Percentiles rank a stretch among this genome's conserved stretches.
Conservation (phyloP, 306 rosid genomes). For the Rosa multiflora region DNA sequence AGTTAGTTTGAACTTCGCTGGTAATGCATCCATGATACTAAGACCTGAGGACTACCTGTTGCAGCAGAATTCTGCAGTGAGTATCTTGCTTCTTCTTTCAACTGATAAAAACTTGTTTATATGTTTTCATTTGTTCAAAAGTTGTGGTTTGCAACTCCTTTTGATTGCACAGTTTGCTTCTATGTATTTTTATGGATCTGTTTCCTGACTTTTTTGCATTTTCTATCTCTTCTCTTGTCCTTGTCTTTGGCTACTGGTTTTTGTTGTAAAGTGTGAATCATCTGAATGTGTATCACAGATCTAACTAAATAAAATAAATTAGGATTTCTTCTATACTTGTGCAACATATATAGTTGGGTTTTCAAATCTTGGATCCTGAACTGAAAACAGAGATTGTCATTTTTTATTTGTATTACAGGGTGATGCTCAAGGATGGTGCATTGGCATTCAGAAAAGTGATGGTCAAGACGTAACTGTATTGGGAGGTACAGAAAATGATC, state of each 20-base stretch:
- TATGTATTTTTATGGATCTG: background rate
- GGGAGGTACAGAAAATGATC: conserved; percentile 53
- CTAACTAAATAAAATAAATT: background rate
- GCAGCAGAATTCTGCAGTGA: conserved; percentile 59
- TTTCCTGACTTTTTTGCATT: background rate
- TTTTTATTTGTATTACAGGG: conserved; percentile 39
- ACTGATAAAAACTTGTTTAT: conserved; percentile 13
- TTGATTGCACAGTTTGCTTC: background rate
- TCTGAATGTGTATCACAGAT: background rate
- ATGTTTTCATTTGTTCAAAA: background rate
- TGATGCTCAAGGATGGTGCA: conserved; percentile 61
- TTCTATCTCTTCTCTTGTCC: background rate
- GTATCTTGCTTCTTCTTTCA: conserved; percentile 21
- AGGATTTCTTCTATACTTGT: background rate
- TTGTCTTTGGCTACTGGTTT: background rate
- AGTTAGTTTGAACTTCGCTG: conserved; percentile 68
- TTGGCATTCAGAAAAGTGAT: conserved; percentile 66
- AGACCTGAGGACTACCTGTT: conserved; percentile 71
- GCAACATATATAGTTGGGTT: background rate
- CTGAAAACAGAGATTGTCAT: background rate
- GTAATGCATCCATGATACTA: conserved; percentile 59
- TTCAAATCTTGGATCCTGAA: background rate
- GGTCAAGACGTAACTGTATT: conserved; percentile 62
- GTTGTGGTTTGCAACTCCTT: background rate
- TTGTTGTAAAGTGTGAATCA: background rate